Evolutionary conservation across 176 grass and related monocot species (phyloP).

Genomic region (Canna indica): DNA sequence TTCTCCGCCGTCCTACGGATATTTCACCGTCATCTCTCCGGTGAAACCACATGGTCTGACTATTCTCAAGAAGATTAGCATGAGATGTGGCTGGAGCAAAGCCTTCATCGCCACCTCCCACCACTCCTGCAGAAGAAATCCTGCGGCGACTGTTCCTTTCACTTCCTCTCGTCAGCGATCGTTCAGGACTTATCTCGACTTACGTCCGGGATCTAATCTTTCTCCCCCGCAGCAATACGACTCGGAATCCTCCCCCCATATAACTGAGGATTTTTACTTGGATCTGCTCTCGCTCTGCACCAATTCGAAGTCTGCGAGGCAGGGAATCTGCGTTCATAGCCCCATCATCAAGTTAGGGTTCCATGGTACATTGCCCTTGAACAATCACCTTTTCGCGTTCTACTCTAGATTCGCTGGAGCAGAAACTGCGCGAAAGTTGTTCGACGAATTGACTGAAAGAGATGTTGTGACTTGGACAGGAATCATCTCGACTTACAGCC

Average conservation of each 20-base stretch:
- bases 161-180: background rate
- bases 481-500: conserved; percentile 20
- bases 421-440: conserved; percentile 21
- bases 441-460: conserved; percentile 25
- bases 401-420: conserved; percentile 7
- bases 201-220: background rate
- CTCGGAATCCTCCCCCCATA: background rate
- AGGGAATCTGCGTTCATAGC: conserved; percentile 6
- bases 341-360: conserved; percentile 17
- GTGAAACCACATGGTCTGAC: too few relatives aligned
- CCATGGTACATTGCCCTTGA: conserved; percentile 6
- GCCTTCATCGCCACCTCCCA: background rate
- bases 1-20: too few relatives aligned
- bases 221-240: background rate
- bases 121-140: background rate
- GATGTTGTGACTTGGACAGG: conserved; percentile 30
- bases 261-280: background rate
- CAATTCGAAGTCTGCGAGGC: background rate
- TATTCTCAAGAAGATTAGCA: background rate
- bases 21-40: too few relatives aligned
- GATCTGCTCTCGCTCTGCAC: conserved; percentile 1
- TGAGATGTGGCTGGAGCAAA: conserved; percentile 10
- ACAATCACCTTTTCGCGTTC: conserved; percentile 21
- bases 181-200: background rate
- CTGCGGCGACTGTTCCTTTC: background rate